These are phyloP conservation scores for Luffa aegyptiaca DNA, from an alignment of 306 rosid species.

Conservation along the genomic window DNA sequence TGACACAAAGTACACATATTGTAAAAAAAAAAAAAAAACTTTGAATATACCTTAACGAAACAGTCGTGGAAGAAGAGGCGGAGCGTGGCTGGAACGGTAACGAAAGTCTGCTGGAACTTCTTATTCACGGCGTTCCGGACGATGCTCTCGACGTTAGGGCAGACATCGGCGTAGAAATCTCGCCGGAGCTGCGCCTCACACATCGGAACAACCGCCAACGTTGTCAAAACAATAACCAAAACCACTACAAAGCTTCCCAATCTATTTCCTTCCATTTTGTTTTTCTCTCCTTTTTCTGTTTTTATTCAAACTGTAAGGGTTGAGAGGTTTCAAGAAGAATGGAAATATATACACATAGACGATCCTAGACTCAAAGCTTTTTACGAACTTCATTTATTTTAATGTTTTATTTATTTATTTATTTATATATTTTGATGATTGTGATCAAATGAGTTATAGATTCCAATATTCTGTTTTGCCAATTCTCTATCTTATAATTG, in stretches of 20 bases:
- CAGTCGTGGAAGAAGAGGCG: slow-evolving; percentile 97
- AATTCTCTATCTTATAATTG: not conserved
- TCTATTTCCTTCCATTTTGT: not conserved
- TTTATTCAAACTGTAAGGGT: not conserved
- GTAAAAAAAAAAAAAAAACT: too few relatives aligned
- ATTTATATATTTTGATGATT: not conserved
- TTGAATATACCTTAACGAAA: slow-evolving; percentile 44
- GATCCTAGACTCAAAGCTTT: not conserved
- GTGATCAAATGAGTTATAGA: not conserved
- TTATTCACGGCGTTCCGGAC: slow-evolving; percentile 46
- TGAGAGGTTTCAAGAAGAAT: not conserved
- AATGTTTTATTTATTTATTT: not conserved
- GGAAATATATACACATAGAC: not conserved
- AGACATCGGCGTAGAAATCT: slow-evolving; percentile 46
- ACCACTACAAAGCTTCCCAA: not conserved
- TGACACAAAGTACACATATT: too few relatives aligned
- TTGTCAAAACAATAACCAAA: not conserved
- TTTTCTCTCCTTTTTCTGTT: not conserved
- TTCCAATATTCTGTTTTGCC: not conserved
- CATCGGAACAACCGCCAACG: slow-evolving; percentile 20
- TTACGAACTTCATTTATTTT: not conserved
- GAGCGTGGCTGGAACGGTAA: slow-evolving; percentile 71
- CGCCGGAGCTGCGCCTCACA: slow-evolving; percentile 41
- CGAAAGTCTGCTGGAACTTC: slow-evolving; percentile 70
- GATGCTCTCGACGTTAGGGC: slow-evolving; percentile 67